phyloP scores from a whole-genome alignment of 2,329 filamentous ascomycete species.

The Teratosphaeria epicoccoides region DNA sequence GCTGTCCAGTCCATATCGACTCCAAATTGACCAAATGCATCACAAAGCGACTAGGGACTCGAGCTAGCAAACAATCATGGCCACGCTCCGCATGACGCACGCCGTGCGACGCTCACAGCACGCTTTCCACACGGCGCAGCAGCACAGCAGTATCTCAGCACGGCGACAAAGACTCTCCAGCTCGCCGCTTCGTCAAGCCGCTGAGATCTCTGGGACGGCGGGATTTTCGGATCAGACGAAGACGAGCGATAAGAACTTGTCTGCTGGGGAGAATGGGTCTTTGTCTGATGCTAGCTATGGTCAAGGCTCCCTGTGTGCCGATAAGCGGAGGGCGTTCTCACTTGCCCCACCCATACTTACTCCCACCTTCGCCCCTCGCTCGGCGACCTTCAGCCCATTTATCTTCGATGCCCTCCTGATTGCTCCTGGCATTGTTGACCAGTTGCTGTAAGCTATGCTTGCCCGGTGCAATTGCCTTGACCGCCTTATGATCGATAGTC shows the following conservation, averaged over 20 bases:
- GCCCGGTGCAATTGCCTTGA: conserved; percentile 70
- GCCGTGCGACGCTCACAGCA: background rate
- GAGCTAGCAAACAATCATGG: background rate
- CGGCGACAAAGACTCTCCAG: background rate
- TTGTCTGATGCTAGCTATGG: too few relatives aligned
- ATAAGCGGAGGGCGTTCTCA: too few relatives aligned
- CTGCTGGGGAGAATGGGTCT: too few relatives aligned
- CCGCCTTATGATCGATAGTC: conserved; percentile 62
- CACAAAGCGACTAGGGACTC: too few relatives aligned
- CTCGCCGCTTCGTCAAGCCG: background rate
- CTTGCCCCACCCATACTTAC: conserved; percentile 58
- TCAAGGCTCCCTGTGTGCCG: too few relatives aligned
- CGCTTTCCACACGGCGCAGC: background rate
- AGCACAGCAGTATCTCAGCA: too few relatives aligned
- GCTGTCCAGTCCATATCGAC: too few relatives aligned
- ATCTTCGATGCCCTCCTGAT: conserved; percentile 82
- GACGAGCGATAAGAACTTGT: too few relatives aligned
- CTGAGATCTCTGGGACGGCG: too few relatives aligned
- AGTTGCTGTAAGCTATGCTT: conserved; percentile 86
- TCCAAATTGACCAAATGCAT: too few relatives aligned
- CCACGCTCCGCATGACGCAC: background rate
- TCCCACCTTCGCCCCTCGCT: conserved; percentile 71
- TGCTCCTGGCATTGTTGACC: conserved; percentile 68
- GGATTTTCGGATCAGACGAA: too few relatives aligned
- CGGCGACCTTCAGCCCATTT: conserved; percentile 73